Conservation (phyloP, 2,329 filamentous ascomycete species). For the Aspergillus quadricinctus region DNA sequence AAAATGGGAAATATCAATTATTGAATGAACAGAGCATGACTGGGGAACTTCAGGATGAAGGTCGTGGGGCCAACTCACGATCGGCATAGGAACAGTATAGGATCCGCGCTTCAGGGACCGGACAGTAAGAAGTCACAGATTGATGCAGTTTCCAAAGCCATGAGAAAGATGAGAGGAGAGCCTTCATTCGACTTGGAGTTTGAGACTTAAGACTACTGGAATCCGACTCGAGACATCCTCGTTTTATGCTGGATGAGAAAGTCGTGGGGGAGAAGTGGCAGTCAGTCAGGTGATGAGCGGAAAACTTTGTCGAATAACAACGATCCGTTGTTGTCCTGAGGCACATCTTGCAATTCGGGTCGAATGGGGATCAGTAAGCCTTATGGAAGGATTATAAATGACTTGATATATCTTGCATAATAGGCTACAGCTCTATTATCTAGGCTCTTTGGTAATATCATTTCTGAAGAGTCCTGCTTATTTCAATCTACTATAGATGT, state of each 20-base stretch:
- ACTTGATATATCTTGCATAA: not conserved
- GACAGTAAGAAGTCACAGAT: not conserved
- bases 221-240: not conserved
- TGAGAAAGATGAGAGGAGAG: constrained; percentile 6
- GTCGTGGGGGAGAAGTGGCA: constrained; percentile 11
- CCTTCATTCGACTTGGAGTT: constrained; percentile 3
- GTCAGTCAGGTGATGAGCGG: constrained; percentile 26
- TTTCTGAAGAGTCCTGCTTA: not conserved
- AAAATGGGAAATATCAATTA: not conserved
- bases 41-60: constrained; percentile 6
- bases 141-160: constrained; percentile 9
- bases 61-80: constrained; percentile 27
- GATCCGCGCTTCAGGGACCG: constrained; percentile 14
- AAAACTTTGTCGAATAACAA: constrained; percentile 16
- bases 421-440: not conserved
- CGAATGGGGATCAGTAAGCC: not conserved
- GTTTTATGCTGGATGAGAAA: not conserved
- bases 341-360: not conserved
- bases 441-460: not conserved
- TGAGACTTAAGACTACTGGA: constrained; percentile 2
- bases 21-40: not conserved
- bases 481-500: not conserved
- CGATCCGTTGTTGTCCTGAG: constrained; percentile 3
- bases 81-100: constrained; percentile 23
- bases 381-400: not conserved